Percentiles rank a stretch among this genome's conserved stretches.
These are phyloP conservation scores for Tulasnella sp. DNA, from an alignment of 768 basidiomycete species.

Conservation along the genomic window DNA sequence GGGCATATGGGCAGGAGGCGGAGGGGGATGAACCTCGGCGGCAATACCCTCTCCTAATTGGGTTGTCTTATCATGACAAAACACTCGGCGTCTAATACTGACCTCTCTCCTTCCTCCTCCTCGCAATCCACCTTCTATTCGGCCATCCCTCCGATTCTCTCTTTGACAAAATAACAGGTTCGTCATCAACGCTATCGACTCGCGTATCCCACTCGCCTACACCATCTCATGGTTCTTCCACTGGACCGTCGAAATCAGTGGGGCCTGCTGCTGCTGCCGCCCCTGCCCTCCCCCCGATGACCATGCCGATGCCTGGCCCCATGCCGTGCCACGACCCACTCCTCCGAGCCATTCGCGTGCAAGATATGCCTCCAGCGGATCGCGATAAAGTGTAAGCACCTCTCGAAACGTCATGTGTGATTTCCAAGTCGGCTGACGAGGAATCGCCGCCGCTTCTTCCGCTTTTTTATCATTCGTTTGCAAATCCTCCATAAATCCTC, in stretches of 20 bases:
- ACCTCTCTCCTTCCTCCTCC: background rate
- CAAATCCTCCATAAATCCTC: no score
- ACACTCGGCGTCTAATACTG: background rate
- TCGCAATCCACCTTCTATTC: background rate
- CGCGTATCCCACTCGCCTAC: background rate
- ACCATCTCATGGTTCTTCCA: background rate
- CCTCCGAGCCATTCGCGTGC: background rate
- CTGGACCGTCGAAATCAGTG: background rate
- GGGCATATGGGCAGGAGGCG: background rate
- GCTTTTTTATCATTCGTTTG: no score
- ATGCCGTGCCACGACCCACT: background rate
- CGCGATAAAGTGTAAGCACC: constrained; percentile 3
- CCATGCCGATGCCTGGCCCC: background rate
- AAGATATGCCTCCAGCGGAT: constrained; percentile 7
- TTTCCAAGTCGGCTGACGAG: background rate
- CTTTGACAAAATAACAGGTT: background rate
- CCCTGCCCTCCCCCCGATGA: no score
- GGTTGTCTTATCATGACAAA: background rate
- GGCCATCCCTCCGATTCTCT: background rate
- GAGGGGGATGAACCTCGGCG: background rate
- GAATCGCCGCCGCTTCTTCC: background rate
- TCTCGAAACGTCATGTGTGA: background rate
- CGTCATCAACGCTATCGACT: background rate
- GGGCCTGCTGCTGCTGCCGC: no score
- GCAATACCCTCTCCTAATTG: background rate